A percentile compares a stretch with the other conserved stretches of the same genome.
Evolutionary conservation across 805 yeast species (phyloP).

Genomic region (Torulaspora franciscae): DNA sequence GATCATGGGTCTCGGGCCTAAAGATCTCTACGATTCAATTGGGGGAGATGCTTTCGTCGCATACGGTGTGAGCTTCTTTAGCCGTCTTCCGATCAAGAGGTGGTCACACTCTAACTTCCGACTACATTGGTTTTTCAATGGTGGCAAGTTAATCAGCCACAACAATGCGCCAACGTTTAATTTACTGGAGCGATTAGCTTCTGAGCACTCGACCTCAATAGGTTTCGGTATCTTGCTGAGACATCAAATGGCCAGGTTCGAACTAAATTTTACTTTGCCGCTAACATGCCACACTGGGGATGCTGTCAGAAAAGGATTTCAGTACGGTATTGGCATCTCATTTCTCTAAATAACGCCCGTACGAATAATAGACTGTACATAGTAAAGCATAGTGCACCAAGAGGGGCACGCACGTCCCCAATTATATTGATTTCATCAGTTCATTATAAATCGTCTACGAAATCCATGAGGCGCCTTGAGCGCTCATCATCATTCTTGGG

Average conservation of each 20-base stretch:
- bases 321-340: slow-evolving; percentile 59
- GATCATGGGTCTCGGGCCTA: slow-evolving; percentile 61
- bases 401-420: background rate
- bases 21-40: slow-evolving; percentile 47
- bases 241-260: slow-evolving; percentile 64
- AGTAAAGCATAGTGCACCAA: background rate
- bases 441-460: background rate
- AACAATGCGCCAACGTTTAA: slow-evolving; percentile 21
- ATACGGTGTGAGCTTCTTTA: slow-evolving; percentile 52
- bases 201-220: slow-evolving; percentile 46
- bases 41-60: slow-evolving; percentile 67
- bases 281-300: slow-evolving; percentile 48
- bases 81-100: slow-evolving; percentile 52
- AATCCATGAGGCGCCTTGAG: background rate
- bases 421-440: background rate
- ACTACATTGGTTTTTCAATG: slow-evolving; percentile 58
- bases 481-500: slow-evolving; percentile 12
- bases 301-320: slow-evolving; percentile 56
- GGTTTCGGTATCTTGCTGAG: slow-evolving; percentile 59
- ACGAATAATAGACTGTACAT: background rate
- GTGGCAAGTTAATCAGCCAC: slow-evolving; percentile 53
- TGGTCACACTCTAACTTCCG: slow-evolving; percentile 46
- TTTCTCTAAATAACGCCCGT: slow-evolving; percentile 40
- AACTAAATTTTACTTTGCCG: slow-evolving; percentile 61
- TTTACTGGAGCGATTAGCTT: slow-evolving; percentile 30